Percentiles rank a stretch among this genome's conserved stretches.
Conservation (phyloP, 441 rosid species). For the Brassica hybrid region DNA sequence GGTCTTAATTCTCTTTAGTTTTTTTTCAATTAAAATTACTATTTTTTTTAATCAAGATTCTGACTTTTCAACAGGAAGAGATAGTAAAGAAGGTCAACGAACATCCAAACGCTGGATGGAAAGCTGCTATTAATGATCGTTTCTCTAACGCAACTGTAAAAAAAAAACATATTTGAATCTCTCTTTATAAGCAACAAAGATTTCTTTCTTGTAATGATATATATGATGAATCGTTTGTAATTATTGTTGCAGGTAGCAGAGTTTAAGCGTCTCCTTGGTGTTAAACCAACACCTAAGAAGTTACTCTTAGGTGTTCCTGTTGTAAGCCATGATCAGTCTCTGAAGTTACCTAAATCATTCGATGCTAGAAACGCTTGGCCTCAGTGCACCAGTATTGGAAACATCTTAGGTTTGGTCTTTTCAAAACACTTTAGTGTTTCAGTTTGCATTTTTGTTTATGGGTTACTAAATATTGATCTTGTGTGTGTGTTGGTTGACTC, state of each 20-base stretch:
- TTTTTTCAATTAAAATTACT: not conserved
- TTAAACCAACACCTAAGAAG: slow-evolving; percentile 63
- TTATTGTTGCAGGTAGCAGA: slow-evolving; percentile 61
- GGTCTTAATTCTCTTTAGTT: not conserved
- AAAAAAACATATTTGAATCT: not conserved
- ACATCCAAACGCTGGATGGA: slow-evolving; percentile 81
- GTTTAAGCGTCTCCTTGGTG: slow-evolving; percentile 81
- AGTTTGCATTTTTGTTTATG: not conserved
- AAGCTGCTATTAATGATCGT: slow-evolving; percentile 71
- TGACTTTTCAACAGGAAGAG: slow-evolving; percentile 56
- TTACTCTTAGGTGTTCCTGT: slow-evolving; percentile 63
- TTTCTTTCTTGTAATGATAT: not conserved
- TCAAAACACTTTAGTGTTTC: not conserved
- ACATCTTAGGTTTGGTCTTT: slow-evolving; percentile 66
- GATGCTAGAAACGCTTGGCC: slow-evolving; percentile 88
- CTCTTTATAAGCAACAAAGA: not conserved
- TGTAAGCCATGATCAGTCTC: slow-evolving; percentile 59
- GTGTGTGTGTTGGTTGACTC: not conserved
- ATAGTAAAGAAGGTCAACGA: slow-evolving; percentile 67
- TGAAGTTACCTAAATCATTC: slow-evolving; percentile 64
- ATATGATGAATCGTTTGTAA: not conserved
- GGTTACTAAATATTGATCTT: slow-evolving; percentile 10
- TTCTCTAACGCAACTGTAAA: slow-evolving; percentile 68
- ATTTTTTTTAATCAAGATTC: not conserved
- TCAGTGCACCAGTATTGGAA: slow-evolving; percentile 71